Evolutionary conservation across 129 eudicot genomes (phyloP).

Genomic region (Oenanthe sinensis): DNA sequence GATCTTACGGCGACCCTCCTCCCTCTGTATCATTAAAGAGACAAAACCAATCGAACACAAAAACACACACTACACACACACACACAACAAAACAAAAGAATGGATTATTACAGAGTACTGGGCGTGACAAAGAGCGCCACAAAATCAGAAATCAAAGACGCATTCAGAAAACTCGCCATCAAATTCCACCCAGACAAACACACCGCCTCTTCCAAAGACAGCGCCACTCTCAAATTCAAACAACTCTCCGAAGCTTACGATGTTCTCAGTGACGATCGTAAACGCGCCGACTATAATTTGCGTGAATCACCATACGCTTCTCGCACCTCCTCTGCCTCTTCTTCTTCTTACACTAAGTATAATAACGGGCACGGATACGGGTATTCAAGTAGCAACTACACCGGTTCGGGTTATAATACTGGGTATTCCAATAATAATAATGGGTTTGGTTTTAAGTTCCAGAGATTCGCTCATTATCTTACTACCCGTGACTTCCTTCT

Average conservation of each 20-base stretch:
- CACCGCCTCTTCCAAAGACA: constrained; percentile 45
- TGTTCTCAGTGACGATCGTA: constrained; percentile 64
- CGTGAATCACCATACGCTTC: neutral
- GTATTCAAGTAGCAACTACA: neutral
- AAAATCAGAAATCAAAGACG: constrained; percentile 80
- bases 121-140: constrained; percentile 51
- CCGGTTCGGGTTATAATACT: constrained; percentile 2
- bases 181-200: constrained; percentile 94
- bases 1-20: neutral
- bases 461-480: constrained; percentile 32
- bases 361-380: neutral
- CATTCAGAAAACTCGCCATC: constrained; percentile 60
- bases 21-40: neutral
- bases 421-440: constrained; percentile 19
- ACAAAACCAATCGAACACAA: neutral
- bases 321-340: neutral
- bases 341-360: neutral
- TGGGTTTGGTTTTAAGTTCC: constrained; percentile 26
- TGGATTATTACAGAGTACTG: constrained; percentile 54
- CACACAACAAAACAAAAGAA: neutral
- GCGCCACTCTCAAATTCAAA: constrained; percentile 75
- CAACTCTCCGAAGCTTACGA: constrained; percentile 87
- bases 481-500: constrained; percentile 67
- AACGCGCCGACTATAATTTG: constrained; percentile 72
- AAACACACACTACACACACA: neutral